Evolutionary conservation across 2,329 filamentous ascomycete species (phyloP), one percentile per base, ranked within the genome.

Genomic region (Aspergillus transmontanensis): DNA sequence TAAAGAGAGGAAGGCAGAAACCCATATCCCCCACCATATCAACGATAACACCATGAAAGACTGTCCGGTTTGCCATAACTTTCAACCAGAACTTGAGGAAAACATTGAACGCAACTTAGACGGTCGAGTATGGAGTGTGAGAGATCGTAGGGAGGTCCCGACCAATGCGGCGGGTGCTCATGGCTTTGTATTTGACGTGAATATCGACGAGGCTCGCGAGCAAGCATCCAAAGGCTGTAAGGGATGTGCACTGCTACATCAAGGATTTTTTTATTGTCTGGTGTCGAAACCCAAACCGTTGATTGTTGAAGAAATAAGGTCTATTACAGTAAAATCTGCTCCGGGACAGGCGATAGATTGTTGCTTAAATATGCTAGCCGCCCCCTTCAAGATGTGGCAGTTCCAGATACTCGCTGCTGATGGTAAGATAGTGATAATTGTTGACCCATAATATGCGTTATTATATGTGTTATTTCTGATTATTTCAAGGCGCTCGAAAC

Each of bases 401-500:
- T 21, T 21, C 21, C 7, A 43, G 39, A 43, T 43, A 43, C 6
- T 43, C 1, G 39, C 16, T 1, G 14, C 10, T n/a, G 19, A 9
- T 43, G 39, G 39, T 43, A 43, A n/a, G 39, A 1, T 19, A 2
- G 19, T 43, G 5, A 19, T 0, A 43, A 4, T 43, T 21, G 6
- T 6, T 10, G 16, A 21, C 21, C 21, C 1, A 21, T 21, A 21
- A 21, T 21, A 21, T 21, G 21, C 1, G 21, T 21, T 21, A 21
- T 21, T 21, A 21, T 21, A 21, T 21, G 21, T 21, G 21, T 21
- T 21, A 21, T 21, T 21, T n/a, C 16, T 41, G 39, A 41, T 41
- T 19, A 14, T 0, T n/a, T 14, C 0, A 41, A 34, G 16, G 6
- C 39, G 1, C 2, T 2, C 39, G 14, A 41, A 2, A 1, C 2